phyloP scores from a whole-genome alignment of 257 asterid genomes.

The Lithospermum erythrorhizon region DNA sequence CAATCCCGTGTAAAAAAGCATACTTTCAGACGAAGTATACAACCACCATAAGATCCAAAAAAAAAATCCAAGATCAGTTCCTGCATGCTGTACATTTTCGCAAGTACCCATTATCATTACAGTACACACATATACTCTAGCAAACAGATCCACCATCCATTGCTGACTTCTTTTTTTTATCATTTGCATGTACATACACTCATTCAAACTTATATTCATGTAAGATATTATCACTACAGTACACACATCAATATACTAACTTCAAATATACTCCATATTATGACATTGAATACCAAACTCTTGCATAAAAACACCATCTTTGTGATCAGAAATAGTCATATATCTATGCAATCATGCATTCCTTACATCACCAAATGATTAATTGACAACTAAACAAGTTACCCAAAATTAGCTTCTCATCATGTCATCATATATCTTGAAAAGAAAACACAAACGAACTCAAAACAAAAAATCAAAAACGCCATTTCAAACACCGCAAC shows the following conservation, averaged over 20 bases:
- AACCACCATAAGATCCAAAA: background rate
- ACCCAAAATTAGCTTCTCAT: background rate
- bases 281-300: background rate
- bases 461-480: background rate
- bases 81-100: too few species aligned
- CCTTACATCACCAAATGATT: background rate
- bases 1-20: background rate
- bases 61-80: constrained; percentile 14
- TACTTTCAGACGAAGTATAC: background rate
- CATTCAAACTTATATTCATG: too few species aligned
- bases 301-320: too few species aligned
- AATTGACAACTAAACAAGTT: background rate
- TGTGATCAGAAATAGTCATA: background rate
- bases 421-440: background rate
- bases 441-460: background rate
- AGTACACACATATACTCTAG: too few species aligned
- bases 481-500: too few species aligned
- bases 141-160: too few species aligned
- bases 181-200: too few species aligned
- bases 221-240: background rate
- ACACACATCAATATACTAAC: background rate
- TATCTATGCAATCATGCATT: background rate
- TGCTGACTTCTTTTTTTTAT: too few species aligned
- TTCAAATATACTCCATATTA: background rate
- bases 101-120: too few species aligned